Base-by-base conservation (phyloP, 177 flowering plant species). In the Vitis hybrid region DNA sequence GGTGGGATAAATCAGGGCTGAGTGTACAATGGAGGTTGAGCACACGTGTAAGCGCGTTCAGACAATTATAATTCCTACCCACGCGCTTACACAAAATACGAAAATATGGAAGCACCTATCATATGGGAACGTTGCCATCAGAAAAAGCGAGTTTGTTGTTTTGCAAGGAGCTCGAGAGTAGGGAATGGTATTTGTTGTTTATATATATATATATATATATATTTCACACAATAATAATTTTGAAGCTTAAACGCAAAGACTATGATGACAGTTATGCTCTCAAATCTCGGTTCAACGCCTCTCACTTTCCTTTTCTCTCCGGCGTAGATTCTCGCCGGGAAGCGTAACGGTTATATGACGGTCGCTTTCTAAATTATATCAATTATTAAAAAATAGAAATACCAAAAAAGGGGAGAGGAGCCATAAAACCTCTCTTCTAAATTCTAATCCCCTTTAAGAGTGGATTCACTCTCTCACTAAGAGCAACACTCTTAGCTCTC, bases 271-370 rank as follows among this genome's bases (percentile, higher is more conserved):
- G 80, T 82, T 80, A 76, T 76, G 82, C 83, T 74, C 79, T 4
- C 59, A 74, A 81, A 72, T 78, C 68, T 84, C 68, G 76, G 78
- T 50, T 65, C 53, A 62, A 11, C 67, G 52, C 15, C 69, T 67
- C 54, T 66, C 54, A 47, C 62, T 44, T 20, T 56, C 67, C 14
- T 58, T 44, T 59, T 47, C 70, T 50, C 68, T 28, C 71, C 80
- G 77, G 74, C 72, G 47, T 57, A 65, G 44, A 18, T 67, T 9
- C 44, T 44, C 72, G 22, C 66, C 68, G 70, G 65, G 38, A 53
- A 3, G 3, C 62, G 80, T 71, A 83, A 85, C 88, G 84, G 86
- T 80, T 81, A 78, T 65, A 19, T 82, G n/a, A 71, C 72, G 66
- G 67, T 4, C 14, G 6, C 61, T 49, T 50, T 69, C 74, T 50